Evolutionary conservation across 495 filamentous ascomycete genomes (phyloP).

Genomic region (Pseudevernia furfuracea): DNA sequence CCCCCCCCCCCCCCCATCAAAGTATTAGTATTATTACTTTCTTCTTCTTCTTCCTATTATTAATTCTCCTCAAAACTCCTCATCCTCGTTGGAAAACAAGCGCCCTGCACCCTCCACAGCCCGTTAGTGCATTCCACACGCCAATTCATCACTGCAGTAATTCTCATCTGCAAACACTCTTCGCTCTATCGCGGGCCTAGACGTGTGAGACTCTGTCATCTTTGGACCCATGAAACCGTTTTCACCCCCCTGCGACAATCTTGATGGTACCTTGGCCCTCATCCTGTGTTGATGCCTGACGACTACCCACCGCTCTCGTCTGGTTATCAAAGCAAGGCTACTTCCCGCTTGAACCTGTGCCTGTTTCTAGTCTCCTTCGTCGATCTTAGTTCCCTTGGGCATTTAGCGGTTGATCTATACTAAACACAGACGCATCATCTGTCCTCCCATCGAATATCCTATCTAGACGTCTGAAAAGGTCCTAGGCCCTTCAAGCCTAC

Average conservation of each 20-base stretch:
- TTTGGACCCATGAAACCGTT: not conserved
- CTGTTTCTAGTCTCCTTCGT: constrained; percentile 13
- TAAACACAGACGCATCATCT: constrained; percentile 4
- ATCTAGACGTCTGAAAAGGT: not conserved
- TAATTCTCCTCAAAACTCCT: not conserved
- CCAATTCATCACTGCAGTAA: not conserved
- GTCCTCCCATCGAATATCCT: not conserved
- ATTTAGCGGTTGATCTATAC: constrained; percentile 15
- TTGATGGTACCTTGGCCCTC: constrained; percentile 12
- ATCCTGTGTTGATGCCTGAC: constrained; percentile 14
- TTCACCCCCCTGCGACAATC: not conserved
- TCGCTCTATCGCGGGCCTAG: not conserved
- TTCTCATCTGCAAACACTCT: not conserved
- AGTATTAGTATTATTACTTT: no score
- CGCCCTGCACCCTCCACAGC: no score
- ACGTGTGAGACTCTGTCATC: not conserved
- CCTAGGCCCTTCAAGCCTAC: not conserved
- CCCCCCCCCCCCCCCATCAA: no score
- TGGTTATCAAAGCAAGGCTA: not conserved
- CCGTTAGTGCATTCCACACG: not conserved
- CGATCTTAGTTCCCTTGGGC: not conserved
- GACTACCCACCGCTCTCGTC: no score
- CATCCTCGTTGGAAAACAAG: no score
- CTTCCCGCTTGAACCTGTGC: not conserved
- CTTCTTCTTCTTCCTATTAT: not conserved